Percentiles rank a stretch among this genome's conserved stretches.
Evolutionary conservation across 176 grass and related monocot species (phyloP).

Genomic region (Tuctoria greenei): DNA sequence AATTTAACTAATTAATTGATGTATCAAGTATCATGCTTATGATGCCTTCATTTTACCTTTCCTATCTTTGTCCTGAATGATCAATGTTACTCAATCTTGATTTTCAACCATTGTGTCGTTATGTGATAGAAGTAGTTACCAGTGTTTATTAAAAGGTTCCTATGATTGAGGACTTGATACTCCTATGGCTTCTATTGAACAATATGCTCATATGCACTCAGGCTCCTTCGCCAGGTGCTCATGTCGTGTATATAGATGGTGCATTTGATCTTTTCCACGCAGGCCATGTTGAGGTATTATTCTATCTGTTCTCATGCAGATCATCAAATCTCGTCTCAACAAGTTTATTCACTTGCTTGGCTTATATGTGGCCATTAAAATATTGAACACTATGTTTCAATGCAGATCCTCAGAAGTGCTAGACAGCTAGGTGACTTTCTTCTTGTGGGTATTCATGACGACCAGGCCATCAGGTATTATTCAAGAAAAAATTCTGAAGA

Average conservation of each 20-base stretch:
- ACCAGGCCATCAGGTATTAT: conserved; percentile 73
- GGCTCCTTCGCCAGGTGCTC: conserved; percentile 84
- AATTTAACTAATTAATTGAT: not conserved
- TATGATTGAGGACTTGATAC: conserved; percentile 10
- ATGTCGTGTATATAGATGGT: conserved; percentile 90
- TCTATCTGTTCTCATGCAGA: conserved; percentile 35
- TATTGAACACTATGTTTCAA: conserved; percentile 21
- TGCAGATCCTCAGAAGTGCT: conserved; percentile 86
- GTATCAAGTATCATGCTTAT: not conserved
- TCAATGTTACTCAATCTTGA: conserved; percentile 1
- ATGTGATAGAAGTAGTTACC: not conserved
- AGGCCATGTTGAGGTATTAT: conserved; percentile 86
- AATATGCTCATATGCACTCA: conserved; percentile 52
- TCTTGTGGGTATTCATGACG: conserved; percentile 88
- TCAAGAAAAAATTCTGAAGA: not conserved
- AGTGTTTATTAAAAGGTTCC: conserved; percentile 5
- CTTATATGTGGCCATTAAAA: not conserved
- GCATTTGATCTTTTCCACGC: conserved; percentile 97
- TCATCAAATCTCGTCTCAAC: conserved; percentile 5
- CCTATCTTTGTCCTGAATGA: conserved; percentile 11
- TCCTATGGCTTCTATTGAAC: conserved; percentile 43
- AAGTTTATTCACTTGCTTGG: conserved; percentile 11
- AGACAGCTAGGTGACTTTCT: conserved; percentile 92
- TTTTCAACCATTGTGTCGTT: not conserved
- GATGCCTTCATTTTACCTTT: not conserved